Conservation (phyloP, 176 grass and related monocot genomes). For the Ensete ventricosum region DNA sequence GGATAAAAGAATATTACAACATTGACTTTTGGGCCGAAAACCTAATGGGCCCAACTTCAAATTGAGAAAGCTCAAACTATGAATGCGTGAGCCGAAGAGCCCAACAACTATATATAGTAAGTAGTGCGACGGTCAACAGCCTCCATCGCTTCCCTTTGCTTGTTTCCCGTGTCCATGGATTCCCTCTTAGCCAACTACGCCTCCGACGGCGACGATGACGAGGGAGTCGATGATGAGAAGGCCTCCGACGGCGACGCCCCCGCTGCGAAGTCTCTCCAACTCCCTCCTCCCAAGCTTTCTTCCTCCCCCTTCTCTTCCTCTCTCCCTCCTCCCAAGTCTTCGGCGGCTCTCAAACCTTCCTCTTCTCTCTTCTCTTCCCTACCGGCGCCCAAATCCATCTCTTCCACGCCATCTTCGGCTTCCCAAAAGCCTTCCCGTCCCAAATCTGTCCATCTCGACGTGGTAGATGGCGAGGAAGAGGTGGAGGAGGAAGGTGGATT, state of each 20-base stretch:
- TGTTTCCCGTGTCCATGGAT: slow-evolving; percentile 45
- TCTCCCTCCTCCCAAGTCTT: slow-evolving; percentile 34
- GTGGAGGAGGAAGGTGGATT: slow-evolving; percentile 1
- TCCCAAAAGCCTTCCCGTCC: neutral
- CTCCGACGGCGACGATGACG: slow-evolving; percentile 60
- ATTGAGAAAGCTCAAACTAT: too few species aligned
- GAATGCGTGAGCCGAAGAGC: too few species aligned
- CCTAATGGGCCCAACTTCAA: too few species aligned
- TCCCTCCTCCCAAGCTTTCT: slow-evolving; percentile 16
- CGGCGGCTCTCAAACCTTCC: slow-evolving; percentile 17
- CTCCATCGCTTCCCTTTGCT: too few species aligned
- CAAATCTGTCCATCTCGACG: neutral
- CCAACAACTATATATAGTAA: neutral
- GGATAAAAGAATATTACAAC: too few species aligned
- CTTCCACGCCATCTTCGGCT: neutral
- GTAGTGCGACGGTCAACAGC: too few species aligned
- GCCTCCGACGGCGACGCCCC: neutral
- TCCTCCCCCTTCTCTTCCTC: slow-evolving; percentile 35
- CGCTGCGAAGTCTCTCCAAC: neutral
- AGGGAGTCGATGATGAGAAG: slow-evolving; percentile 21
- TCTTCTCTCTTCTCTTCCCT: slow-evolving; percentile 43
- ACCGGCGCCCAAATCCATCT: slow-evolving; percentile 35
- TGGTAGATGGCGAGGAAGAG: slow-evolving; percentile 2
- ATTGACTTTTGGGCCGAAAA: too few species aligned
- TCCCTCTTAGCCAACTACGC: slow-evolving; percentile 87